phyloP scores from a whole-genome alignment of 768 basidiomycete genomes.

The Ramaria rubella region DNA sequence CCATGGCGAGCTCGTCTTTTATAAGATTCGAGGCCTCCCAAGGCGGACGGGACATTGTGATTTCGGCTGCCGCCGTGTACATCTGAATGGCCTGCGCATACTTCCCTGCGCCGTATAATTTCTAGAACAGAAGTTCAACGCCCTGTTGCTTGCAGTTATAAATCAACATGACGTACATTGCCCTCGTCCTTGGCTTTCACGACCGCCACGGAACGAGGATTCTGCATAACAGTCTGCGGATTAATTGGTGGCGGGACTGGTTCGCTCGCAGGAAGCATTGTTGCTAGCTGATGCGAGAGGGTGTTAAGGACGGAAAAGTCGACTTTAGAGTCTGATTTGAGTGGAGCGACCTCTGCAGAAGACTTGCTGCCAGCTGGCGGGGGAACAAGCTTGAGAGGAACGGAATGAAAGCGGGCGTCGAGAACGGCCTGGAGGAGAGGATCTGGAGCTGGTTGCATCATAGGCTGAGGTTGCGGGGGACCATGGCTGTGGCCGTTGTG shows the following conservation, averaged over 20 bases:
- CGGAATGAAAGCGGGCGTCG: conserved; percentile 5
- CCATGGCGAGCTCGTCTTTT: conserved; percentile 86
- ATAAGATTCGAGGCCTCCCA: conserved; percentile 83
- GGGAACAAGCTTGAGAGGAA: conserved; percentile 5
- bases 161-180: conserved; percentile 54
- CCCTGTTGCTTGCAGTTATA: not conserved
- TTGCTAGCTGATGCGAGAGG: conserved; percentile 3
- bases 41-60: conserved; percentile 75
- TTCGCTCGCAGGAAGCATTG: conserved; percentile 22
- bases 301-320: conserved; percentile 2
- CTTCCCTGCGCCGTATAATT: conserved; percentile 69
- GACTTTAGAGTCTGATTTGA: not conserved
- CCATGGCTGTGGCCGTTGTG: conserved; percentile 7
- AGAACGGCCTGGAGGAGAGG: conserved; percentile 4
- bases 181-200: conserved; percentile 87
- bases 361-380: not conserved
- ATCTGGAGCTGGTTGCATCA: conserved; percentile 2
- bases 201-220: conserved; percentile 68
- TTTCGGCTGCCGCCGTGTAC: conserved; percentile 71
- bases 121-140: conserved; percentile 35
- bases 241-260: conserved; percentile 22
- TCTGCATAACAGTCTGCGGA: conserved; percentile 68
- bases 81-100: conserved; percentile 64
- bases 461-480: conserved; percentile 7
- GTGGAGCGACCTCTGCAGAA: not conserved